Conservation (phyloP, 1,284 basidiomycete species). For the Leccinum brunneo-olivaceum region DNA sequence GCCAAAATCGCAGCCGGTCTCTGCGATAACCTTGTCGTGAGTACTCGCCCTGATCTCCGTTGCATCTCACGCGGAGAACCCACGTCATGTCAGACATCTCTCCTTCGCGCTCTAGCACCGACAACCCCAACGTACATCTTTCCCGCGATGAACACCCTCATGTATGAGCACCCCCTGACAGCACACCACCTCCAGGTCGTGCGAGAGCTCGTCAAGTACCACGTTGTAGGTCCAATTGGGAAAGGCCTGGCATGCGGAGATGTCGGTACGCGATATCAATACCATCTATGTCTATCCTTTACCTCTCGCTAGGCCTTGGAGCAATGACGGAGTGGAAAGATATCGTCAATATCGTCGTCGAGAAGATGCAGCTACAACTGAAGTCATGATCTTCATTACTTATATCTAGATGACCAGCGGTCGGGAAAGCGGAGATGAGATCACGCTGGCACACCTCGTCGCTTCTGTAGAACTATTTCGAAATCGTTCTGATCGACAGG, state of each 20-base stretch:
- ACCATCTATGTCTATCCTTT: neutral
- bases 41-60: constrained; percentile 22
- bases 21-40: constrained; percentile 86
- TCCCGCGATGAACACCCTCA: constrained; percentile 97
- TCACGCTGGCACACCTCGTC: too few species aligned
- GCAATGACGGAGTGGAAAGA: constrained; percentile 93
- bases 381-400: too few species aligned
- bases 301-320: constrained; percentile 57
- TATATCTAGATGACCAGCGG: too few species aligned
- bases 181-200: constrained; percentile 71
- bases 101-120: constrained; percentile 81
- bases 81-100: constrained; percentile 66
- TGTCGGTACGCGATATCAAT: constrained; percentile 48
- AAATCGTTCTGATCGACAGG: too few species aligned
- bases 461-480: too few species aligned
- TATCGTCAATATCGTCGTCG: constrained; percentile 65
- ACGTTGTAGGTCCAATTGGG: constrained; percentile 79
- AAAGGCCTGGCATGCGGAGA: constrained; percentile 92
- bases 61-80: too few species aligned
- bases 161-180: constrained; percentile 95
- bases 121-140: constrained; percentile 83
- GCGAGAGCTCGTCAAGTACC: constrained; percentile 70
- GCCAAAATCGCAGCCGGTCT: constrained; percentile 85
- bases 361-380: constrained; percentile 49
- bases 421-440: too few species aligned